These are phyloP conservation scores for Amaranthus tricolor DNA, from an alignment of 179 eudicot species.

Conservation along the genomic window DNA sequence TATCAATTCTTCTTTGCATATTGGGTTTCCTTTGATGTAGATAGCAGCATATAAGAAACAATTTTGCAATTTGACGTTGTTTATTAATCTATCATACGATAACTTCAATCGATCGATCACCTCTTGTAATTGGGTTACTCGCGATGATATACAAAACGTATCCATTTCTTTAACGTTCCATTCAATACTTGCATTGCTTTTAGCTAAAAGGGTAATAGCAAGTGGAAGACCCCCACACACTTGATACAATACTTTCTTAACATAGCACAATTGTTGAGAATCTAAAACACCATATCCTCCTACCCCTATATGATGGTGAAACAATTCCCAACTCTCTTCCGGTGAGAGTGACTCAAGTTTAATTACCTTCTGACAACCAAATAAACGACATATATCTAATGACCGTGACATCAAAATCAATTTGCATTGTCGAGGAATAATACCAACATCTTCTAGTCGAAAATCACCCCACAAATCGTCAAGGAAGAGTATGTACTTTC, in stretches of 20 bases:
- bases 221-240: conserved; percentile 16
- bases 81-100: neutral
- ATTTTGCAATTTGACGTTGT: neutral
- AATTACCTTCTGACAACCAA: neutral
- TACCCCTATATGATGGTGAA: neutral
- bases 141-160: no score
- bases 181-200: neutral
- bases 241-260: neutral
- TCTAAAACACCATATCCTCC: neutral
- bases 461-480: conserved; percentile 13
- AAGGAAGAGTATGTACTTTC: neutral
- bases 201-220: conserved; percentile 9
- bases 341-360: neutral
- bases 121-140: no score
- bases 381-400: conserved; percentile 2
- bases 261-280: neutral
- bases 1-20: conserved; percentile 2
- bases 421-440: conserved; percentile 4
- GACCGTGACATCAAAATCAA: conserved; percentile 11
- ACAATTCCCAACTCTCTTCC: conserved; percentile 10
- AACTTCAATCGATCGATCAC: no score
- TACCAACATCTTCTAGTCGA: conserved; percentile 10
- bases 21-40: neutral
- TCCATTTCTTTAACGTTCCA: neutral
- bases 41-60: neutral